Base-by-base conservation (phyloP, 2,329 filamentous ascomycete species). In the Phialophora macrospora region DNA sequence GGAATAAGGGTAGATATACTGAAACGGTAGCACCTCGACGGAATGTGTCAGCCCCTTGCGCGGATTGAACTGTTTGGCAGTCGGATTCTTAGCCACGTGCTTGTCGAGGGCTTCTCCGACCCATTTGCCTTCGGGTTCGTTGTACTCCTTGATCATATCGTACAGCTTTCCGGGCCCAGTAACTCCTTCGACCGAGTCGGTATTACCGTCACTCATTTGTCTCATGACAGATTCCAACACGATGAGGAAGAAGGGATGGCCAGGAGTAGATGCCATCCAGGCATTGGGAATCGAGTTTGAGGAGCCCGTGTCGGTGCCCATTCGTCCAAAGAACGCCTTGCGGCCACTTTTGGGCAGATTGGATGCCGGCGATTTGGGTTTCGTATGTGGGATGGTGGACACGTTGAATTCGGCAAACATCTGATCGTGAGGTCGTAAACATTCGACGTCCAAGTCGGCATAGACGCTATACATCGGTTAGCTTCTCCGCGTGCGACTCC, bases 241-340 rank as follows among this genome's bases (percentile, higher is more conserved):
- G 7, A 72, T 58, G 7, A 77, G 70, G 65, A 76, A 77, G 64
- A 78, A 75, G 1, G 76, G 73, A 56, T 78, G 75, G 20, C 75
- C 73, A 0, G 75, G 77, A 0, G 75, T 74, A 2, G 76, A 69
- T 4, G 75, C 75, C 76, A 77, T 78, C 76, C 75, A 78, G 3
- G 76, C 77, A 55, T 78, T 78, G 48, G 76, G 76, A 26, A 78
- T 77, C n/a, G 73, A 75, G 58, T 77, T 74, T 26, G 67, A 64
- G 38, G 72, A 76, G 1, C 55, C 56, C 1, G 69, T 63, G 64
- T 77, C 72, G 2, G 62, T 68, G 55, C 75, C 76, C 74, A 78
- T 76, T 11, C 74, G 71, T 7, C 76, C 76, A 32, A 77, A 75
- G 49, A 77, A 70, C 17, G 66, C 71, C 57, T 70, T 70, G 12